Base-by-base conservation (phyloP, 2,329 filamentous ascomycete species). In the Sclerotinia borealis region DNA sequence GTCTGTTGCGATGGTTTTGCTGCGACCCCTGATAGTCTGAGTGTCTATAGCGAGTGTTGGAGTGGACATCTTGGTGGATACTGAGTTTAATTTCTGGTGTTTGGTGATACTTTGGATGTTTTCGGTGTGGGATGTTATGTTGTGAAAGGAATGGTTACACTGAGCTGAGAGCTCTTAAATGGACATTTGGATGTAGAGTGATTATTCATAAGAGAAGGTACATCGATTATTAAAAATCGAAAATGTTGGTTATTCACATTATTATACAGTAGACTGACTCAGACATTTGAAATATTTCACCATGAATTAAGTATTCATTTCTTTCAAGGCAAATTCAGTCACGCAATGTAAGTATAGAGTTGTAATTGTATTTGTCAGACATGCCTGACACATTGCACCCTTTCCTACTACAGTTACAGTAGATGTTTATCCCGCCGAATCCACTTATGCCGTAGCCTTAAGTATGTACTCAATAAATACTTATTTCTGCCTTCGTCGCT, bases 171-270 rank as follows among this genome's bases (percentile, higher is more conserved):
- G 17, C 0, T 15, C 25, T 55, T 15, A 31, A 43, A 17, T 31
- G 17, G 4, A 31, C 4, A 4, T 29, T 29, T 22, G 3, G 3
- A 8, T 43, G 25, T 17, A 41, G 6, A 4, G 1, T n/a, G 19
- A 55, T 55, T 55, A 41, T 41, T 43, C 52, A 55, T 31, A 15
- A n/a, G n/a, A n/a, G n/a, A n/a, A n/a, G n/a, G n/a, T n/a, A n/a
- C n/a, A n/a, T n/a, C n/a, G n/a, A n/a, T n/a, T n/a, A n/a, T n/a
- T n/a, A n/a, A n/a, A n/a, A 8, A 5, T 43, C 11, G 8, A 15
- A 15, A 43, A 9, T 29, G 6, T 15, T 22, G 37, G 1, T 55
- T 15, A 43, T 55, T 51, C 11, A n/a, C 11, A 36, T 22, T 1
- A 34, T 1, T n/a, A n/a, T n/a, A n/a, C n/a, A n/a, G n/a, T n/a